Percentiles rank a stretch among this genome's conserved stretches.
Evolutionary conservation across 164 flowering plant species (phyloP).

Genomic region (Macadamia integrifolia): DNA sequence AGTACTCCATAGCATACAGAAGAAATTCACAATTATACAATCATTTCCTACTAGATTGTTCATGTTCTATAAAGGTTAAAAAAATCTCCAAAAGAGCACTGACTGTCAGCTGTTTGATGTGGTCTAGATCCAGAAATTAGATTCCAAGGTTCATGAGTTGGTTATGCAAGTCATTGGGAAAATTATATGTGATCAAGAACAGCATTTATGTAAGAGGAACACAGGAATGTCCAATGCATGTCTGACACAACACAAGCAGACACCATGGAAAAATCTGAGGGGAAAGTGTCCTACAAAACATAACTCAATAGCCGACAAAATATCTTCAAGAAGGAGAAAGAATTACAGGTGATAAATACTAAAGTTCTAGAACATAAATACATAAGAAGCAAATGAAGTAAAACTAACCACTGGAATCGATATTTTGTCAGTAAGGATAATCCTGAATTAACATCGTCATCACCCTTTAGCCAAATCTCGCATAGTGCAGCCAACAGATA

Average conservation of each 20-base stretch:
- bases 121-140: too few species aligned
- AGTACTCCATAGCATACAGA: too few species aligned
- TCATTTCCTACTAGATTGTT: too few species aligned
- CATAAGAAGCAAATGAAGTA: background rate
- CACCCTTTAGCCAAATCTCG: conserved; percentile 69
- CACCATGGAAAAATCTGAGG: background rate
- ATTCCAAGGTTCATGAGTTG: too few species aligned
- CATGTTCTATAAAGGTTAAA: too few species aligned
- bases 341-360: background rate
- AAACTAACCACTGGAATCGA: conserved; percentile 40
- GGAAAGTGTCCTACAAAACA: background rate
- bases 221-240: too few species aligned
- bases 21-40: too few species aligned
- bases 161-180: too few species aligned
- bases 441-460: conserved; percentile 28
- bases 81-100: too few species aligned
- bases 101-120: too few species aligned
- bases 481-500: conserved; percentile 60
- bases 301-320: background rate
- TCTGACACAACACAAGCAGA: background rate
- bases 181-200: too few species aligned
- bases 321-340: background rate
- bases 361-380: background rate
- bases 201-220: too few species aligned
- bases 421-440: conserved; percentile 46